These are phyloP conservation scores for Ormosia semicastrata DNA, from an alignment of 306 rosid genomes.

Conservation along the genomic window DNA sequence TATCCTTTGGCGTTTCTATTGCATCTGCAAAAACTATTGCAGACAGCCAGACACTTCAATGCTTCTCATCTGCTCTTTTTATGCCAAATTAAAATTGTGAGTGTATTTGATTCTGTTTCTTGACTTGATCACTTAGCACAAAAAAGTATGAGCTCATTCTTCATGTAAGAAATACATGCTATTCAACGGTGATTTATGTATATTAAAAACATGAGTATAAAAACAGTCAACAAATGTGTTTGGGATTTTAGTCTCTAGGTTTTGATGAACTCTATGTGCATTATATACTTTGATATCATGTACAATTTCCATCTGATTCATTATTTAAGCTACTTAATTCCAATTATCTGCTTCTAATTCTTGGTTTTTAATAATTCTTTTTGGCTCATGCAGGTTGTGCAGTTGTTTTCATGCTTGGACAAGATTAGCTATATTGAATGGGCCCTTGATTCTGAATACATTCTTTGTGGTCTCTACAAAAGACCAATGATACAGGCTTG, in stretches of 20 bases:
- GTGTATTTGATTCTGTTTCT: not conserved
- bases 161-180: not conserved
- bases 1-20: not conserved
- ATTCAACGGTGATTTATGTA: not conserved
- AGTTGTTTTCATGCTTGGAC: slow-evolving; percentile 97
- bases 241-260: not conserved
- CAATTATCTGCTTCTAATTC: not conserved
- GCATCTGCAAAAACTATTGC: not conserved
- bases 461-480: slow-evolving; percentile 93
- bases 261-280: not conserved
- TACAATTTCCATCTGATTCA: not conserved
- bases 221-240: not conserved
- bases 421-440: slow-evolving; percentile 97
- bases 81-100: not conserved
- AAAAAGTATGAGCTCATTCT: not conserved
- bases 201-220: not conserved
- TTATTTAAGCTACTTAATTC: slow-evolving; percentile 16
- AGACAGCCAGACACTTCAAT: not conserved
- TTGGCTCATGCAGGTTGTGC: slow-evolving; percentile 79
- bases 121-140: not conserved
- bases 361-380: slow-evolving; percentile 18
- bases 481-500: slow-evolving; percentile 98
- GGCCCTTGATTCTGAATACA: slow-evolving; percentile 96
- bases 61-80: not conserved
- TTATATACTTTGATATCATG: not conserved